Percentiles rank a stretch among this genome's conserved stretches.
Conservation (phyloP, 2,329 filamentous ascomycete species). For the Teratosphaeria zuluensis region DNA sequence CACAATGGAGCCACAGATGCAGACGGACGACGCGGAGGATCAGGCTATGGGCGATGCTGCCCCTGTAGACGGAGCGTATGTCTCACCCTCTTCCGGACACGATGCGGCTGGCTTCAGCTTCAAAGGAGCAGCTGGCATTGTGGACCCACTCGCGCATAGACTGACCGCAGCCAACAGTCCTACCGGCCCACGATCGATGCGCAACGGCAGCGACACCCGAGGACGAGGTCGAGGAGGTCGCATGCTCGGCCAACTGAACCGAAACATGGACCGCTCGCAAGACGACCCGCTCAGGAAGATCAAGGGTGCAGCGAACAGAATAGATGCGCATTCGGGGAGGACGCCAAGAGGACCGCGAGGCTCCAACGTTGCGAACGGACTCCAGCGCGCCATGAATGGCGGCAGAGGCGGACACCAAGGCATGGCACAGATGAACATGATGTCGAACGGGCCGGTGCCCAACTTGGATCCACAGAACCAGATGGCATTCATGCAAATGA, state of each 20-base stretch:
- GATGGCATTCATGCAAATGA: constrained; percentile 57
- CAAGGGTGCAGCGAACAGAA: constrained; percentile 61
- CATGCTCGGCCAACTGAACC: constrained; percentile 64
- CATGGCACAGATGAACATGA: constrained; percentile 25
- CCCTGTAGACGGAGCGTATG: constrained; percentile 35
- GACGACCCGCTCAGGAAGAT: constrained; percentile 67
- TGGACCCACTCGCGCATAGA: not conserved
- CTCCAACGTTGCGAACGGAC: constrained; percentile 39
- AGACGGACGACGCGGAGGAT: constrained; percentile 38
- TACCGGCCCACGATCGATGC: constrained; percentile 91
- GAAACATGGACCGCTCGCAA: constrained; percentile 66
- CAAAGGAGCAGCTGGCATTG: not conserved
- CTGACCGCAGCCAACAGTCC: constrained; percentile 48
- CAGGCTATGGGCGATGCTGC: constrained; percentile 59
- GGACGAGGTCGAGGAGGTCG: constrained; percentile 59
- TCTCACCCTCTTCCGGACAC: constrained; percentile 7
- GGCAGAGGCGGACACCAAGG: constrained; percentile 8
- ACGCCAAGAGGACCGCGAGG: constrained; percentile 56
- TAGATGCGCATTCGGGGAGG: constrained; percentile 63
- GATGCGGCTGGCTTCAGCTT: not conserved
- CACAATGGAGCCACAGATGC: not conserved
- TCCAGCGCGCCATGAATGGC: constrained; percentile 26
- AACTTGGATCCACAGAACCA: constrained; percentile 55
- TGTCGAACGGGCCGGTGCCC: constrained; percentile 29
- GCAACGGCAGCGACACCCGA: constrained; percentile 49